These are phyloP conservation scores for Scheffersomyces segobiensis DNA, from an alignment of 1,139 yeast species.

Conservation along the genomic window DNA sequence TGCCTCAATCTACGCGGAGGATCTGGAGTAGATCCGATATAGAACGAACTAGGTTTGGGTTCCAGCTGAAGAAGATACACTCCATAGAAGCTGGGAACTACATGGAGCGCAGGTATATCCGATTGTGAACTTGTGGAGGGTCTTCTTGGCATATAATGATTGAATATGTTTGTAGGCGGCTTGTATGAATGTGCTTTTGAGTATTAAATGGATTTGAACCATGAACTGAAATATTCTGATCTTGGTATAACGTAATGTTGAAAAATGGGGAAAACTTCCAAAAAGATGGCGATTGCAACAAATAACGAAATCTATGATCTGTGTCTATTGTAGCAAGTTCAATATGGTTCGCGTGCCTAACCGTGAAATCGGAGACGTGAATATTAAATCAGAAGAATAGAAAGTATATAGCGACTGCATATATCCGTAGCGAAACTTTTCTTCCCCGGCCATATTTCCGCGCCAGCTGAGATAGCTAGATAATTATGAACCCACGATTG, in stretches of 20 bases:
- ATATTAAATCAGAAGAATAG: background rate
- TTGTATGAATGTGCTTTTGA: background rate
- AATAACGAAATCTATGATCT: background rate
- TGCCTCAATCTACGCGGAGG: constrained; percentile 69
- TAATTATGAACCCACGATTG: background rate
- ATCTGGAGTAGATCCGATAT: constrained; percentile 78
- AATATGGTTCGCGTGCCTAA: too few relatives aligned
- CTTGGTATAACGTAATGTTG: background rate
- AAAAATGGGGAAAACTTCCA: background rate
- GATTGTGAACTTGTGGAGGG: background rate
- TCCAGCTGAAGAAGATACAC: constrained; percentile 66
- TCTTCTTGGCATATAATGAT: background rate
- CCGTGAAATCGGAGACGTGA: background rate
- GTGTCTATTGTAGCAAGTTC: background rate
- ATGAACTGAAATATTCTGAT: background rate
- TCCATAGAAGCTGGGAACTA: constrained; percentile 51
- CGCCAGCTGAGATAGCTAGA: background rate
- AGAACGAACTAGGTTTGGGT: constrained; percentile 56
- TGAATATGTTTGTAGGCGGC: background rate
- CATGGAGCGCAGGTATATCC: constrained; percentile 8
- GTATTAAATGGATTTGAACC: background rate
- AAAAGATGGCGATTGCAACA: background rate
- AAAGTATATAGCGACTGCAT: background rate
- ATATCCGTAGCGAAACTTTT: background rate
- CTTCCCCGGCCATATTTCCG: background rate